Evolutionary conservation across 2,329 filamentous ascomycete genomes (phyloP).

Genomic region (Moelleriella libera): DNA sequence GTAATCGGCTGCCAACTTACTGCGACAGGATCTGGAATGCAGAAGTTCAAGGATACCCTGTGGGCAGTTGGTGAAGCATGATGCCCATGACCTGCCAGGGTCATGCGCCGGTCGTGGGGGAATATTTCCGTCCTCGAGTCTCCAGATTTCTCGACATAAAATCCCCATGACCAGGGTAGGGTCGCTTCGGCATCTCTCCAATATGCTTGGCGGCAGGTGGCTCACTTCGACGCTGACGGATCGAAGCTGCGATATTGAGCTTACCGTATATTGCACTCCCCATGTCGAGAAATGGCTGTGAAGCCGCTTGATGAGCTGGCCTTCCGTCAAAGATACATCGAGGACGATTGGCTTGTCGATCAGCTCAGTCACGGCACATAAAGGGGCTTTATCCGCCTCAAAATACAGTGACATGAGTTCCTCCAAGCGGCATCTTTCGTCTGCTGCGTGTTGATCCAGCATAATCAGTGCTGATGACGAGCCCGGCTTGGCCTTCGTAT

Average conservation of each 20-base stretch:
- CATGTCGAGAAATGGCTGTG: conserved; percentile 50
- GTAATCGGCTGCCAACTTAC: conserved; percentile 19
- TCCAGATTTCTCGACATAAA: conserved; percentile 63
- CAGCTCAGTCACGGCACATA: conserved; percentile 16
- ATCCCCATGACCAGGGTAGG: conserved; percentile 60
- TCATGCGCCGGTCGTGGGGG: conserved; percentile 1
- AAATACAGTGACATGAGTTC: conserved; percentile 46
- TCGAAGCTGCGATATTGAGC: conserved; percentile 3
- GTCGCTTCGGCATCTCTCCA: conserved; percentile 61
- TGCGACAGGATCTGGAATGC: conserved; percentile 63
- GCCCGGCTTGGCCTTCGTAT: not conserved
- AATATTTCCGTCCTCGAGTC: conserved; percentile 33
- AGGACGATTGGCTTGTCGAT: conserved; percentile 47
- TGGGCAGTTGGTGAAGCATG: conserved; percentile 55
- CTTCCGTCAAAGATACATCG: conserved; percentile 48
- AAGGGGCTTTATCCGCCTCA: not conserved
- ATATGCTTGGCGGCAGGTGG: conserved; percentile 55
- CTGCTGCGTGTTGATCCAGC: conserved; percentile 88
- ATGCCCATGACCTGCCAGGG: conserved; percentile 35
- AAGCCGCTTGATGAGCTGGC: conserved; percentile 38
- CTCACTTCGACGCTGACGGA: conserved; percentile 28
- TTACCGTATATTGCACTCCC: conserved; percentile 55
- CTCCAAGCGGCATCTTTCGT: conserved; percentile 77
- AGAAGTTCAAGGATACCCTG: conserved; percentile 61
- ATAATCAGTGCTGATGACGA: conserved; percentile 49